Percentiles rank a stretch among this genome's conserved stretches.
These are phyloP conservation scores for Podospora anserina DNA, from an alignment of 495 filamentous ascomycete species.

Conservation along the genomic window DNA sequence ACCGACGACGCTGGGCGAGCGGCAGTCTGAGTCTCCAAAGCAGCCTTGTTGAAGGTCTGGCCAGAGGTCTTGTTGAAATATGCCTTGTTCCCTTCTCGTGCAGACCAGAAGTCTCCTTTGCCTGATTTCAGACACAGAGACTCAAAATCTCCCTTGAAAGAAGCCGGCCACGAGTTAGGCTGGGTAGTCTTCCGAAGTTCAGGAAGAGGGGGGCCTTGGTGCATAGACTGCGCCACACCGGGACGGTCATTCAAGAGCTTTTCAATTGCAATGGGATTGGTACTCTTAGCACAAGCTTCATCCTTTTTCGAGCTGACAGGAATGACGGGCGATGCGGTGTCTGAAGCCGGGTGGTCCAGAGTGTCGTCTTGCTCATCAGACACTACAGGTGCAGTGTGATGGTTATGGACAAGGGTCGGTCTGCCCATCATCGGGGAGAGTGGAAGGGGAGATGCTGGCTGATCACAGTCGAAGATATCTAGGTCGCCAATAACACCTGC, in stretches of 20 bases:
- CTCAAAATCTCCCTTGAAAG: not conserved
- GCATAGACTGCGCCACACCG: not conserved
- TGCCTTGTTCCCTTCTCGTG: conserved; percentile 38
- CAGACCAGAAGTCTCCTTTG: conserved; percentile 40
- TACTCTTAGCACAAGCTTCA: not conserved
- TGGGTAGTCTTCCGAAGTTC: not conserved
- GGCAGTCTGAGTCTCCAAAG: not conserved
- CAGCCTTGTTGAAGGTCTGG: not conserved
- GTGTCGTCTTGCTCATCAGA: not conserved
- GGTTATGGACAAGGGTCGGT: not conserved
- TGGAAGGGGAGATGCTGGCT: not conserved
- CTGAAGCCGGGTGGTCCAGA: not conserved
- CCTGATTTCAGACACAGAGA: conserved; percentile 32
- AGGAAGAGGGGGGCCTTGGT: not conserved
- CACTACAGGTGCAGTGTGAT: not conserved
- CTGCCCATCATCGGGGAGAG: not conserved
- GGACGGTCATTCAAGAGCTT: conserved; percentile 6
- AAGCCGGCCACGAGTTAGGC: not conserved
- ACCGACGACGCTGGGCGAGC: not conserved
- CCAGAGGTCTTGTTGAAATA: not conserved
- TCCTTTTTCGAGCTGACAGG: not conserved
- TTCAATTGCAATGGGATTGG: conserved; percentile 19
- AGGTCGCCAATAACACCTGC: not conserved
- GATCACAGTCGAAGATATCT: not conserved
- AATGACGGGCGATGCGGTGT: not conserved